Percentiles rank a stretch among this genome's conserved stretches.
Evolutionary conservation across 805 yeast genomes (phyloP).

Genomic region (Candida anglica): DNA sequence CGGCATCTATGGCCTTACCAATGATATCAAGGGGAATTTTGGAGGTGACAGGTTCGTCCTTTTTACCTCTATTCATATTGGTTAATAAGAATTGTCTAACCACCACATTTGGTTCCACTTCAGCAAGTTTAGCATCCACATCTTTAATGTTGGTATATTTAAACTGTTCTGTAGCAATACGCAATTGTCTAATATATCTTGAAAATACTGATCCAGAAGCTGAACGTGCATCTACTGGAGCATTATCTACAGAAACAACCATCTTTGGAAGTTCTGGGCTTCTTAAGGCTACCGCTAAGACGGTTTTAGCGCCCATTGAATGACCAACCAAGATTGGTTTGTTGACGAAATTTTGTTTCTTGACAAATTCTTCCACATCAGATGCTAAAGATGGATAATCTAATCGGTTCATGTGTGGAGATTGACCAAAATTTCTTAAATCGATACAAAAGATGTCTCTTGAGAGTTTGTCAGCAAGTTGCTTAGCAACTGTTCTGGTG

Average conservation of each 20-base stretch:
- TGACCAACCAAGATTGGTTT: constrained; percentile 72
- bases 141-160: constrained; percentile 52
- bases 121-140: constrained; percentile 59
- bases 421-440: constrained; percentile 87
- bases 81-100: constrained; percentile 77
- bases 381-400: constrained; percentile 80
- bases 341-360: constrained; percentile 31
- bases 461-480: constrained; percentile 41
- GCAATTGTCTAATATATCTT: constrained; percentile 60
- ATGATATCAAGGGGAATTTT: constrained; percentile 72
- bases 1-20: constrained; percentile 57
- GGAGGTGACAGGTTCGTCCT: constrained; percentile 39
- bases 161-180: constrained; percentile 48
- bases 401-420: constrained; percentile 70
- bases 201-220: constrained; percentile 56
- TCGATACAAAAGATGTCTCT: constrained; percentile 70
- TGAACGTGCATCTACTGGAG: constrained; percentile 65
- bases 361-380: constrained; percentile 75
- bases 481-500: constrained; percentile 73
- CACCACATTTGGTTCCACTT: constrained; percentile 55
- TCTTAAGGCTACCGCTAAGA: constrained; percentile 78
- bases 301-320: constrained; percentile 93
- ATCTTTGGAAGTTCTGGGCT: constrained; percentile 58
- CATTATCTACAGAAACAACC: constrained; percentile 81
- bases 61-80: constrained; percentile 49